Conservation (phyloP, 805 yeast species). For the Monosporozyma servazzii region DNA sequence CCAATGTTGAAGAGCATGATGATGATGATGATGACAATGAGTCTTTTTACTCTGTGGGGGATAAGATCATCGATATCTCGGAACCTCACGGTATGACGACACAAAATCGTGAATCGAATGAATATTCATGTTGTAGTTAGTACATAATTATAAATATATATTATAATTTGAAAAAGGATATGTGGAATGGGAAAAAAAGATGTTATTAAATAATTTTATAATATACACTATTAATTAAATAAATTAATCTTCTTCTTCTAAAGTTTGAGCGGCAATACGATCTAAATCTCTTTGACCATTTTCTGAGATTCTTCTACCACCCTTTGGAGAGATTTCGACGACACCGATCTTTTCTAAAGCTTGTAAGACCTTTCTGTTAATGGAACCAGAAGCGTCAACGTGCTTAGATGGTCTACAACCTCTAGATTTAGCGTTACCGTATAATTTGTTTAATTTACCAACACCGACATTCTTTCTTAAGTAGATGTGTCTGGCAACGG, state of each 20-base stretch:
- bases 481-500: conserved; percentile 99
- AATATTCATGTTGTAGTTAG: background rate
- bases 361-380: conserved; percentile 97
- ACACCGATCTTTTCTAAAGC: conserved; percentile 97
- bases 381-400: conserved; percentile 97
- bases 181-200: too few relatives aligned
- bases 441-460: conserved; percentile 96
- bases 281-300: conserved; percentile 99
- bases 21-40: background rate
- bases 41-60: background rate
- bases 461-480: conserved; percentile 99
- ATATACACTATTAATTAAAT: conserved; percentile 8
- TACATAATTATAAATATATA: too few relatives aligned
- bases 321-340: conserved; percentile 90
- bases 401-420: conserved; percentile 98
- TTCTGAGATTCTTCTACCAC: conserved; percentile 99
- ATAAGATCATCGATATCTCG: background rate
- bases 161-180: too few relatives aligned
- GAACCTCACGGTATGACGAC: too few relatives aligned
- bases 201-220: background rate
- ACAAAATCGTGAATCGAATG: background rate
- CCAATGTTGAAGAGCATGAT: background rate
- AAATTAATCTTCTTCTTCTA: conserved; percentile 70
- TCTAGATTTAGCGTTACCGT: conserved; percentile 99
- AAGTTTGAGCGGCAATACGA: conserved; percentile 99